Evolutionary conservation across 2,329 filamentous ascomycete species (phyloP), one percentile per base, ranked within the genome.

Genomic region (Colletotrichum eremochloae): DNA sequence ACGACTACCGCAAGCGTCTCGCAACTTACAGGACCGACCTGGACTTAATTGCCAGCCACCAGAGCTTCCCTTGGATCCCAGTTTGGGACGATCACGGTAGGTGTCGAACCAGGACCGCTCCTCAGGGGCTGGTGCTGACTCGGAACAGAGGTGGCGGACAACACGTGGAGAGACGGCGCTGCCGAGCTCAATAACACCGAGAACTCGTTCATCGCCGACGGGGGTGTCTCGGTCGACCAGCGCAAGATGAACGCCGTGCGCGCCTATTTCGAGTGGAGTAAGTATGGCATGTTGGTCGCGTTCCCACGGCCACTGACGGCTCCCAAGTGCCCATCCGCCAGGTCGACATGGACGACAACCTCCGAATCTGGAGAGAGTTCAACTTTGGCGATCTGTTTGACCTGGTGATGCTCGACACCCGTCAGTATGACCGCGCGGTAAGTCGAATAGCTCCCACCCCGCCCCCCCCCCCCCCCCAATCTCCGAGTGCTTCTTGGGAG

Each of bases 241-340:
- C 87, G 91, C 74, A 94, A 93, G 83, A 90, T 92, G 85, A 92
- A 93, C 65, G 92, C 91, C 1, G 91, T 94, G 2, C 85, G 92
- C 48, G 91, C 91, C 1, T 92, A 92, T 76, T 92, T 92, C 71
- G 90, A 92, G 77, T 91, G 89, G 88, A 78, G 79, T 76, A n/a
- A 15, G 58, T 31, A 3, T 5, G 31, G 1, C 18, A 9, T 18
- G 33, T 12, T 15, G 15, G 3, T 14, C 3, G 18, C 11, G 3
- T 5, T 18, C 12, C 15, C 46, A 1, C 31, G 20, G 5, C 18
- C 18, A 29, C 52, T 73, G 15, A 73, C 63, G n/a, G 3, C 20
- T 3, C 11, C 18, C 18, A 14, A 65, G 71, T 63, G 65, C 61
- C 71, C 5, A 65, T 74, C 18, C 71, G 85, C 18, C 90, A 92